A percentile compares a stretch with the other conserved stretches of the same genome.
Evolutionary conservation across 2,329 filamentous ascomycete species (phyloP).

Genomic region (Exophiala sideris): DNA sequence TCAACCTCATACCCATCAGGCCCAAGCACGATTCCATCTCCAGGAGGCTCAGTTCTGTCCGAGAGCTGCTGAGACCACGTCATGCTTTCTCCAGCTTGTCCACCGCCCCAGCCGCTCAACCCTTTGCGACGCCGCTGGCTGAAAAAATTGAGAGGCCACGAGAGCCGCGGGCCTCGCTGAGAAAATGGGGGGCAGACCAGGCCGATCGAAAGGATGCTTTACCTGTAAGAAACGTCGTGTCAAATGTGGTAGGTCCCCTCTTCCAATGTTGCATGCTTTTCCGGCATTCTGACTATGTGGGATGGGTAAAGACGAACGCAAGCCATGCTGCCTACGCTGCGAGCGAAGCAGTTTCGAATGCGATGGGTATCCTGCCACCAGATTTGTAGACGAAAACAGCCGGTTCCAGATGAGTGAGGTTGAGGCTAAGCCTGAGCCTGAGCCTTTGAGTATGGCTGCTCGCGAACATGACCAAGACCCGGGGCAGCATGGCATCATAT

Average conservation of each 20-base stretch:
- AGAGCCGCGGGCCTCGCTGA: no score
- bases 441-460: no score
- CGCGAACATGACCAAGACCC: background rate
- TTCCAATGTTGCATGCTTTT: background rate
- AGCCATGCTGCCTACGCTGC: background rate
- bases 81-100: no score
- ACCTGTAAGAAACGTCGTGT: constrained; percentile 1
- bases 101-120: no score
- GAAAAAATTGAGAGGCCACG: no score
- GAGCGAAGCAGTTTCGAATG: background rate
- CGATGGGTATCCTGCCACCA: background rate
- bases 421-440: no score
- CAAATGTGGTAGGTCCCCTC: constrained; percentile 3
- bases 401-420: background rate
- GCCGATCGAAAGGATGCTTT: constrained; percentile 1
- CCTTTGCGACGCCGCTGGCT: no score
- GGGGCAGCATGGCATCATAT: no score
- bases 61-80: no score
- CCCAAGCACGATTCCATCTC: no score
- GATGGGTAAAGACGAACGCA: background rate
- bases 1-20: no score
- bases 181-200: background rate
- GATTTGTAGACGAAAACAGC: background rate
- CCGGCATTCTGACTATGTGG: background rate
- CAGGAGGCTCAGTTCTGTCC: no score